These are phyloP conservation scores for Mucor velutinosus DNA, from an alignment of 371 early-diverging fungal species.

Conservation along the genomic window DNA sequence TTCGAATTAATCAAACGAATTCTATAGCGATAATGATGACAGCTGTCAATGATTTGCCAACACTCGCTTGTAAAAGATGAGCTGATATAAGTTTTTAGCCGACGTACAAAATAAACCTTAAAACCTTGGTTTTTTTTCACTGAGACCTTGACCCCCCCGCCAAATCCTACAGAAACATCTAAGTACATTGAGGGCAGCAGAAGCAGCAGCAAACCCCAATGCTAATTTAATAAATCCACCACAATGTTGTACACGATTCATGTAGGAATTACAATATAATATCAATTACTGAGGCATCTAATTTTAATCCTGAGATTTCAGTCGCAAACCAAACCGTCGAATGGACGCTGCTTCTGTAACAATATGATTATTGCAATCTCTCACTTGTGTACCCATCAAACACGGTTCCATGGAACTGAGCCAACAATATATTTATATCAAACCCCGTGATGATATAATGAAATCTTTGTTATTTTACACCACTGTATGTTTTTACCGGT, in stretches of 20 bases:
- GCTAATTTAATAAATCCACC: not conserved
- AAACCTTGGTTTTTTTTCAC: not conserved
- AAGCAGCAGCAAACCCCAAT: not conserved
- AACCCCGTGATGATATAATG: conserved; percentile 5
- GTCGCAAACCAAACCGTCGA: not conserved
- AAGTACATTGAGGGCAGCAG: not conserved
- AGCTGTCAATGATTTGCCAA: not conserved
- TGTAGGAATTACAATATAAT: conserved; percentile 1
- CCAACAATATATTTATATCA: not conserved
- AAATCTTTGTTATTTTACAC: not conserved
- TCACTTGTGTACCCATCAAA: not conserved
- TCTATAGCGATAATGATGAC: not conserved
- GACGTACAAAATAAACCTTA: not conserved
- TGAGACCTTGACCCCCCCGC: not conserved
- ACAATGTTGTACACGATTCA: not conserved
- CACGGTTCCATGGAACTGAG: conserved; percentile 9
- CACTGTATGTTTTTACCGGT: conserved; percentile 8
- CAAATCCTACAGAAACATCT: not conserved
- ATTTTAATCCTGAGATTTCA: not conserved
- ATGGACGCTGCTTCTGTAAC: not conserved
- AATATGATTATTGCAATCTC: not conserved
- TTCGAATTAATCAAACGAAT: not conserved
- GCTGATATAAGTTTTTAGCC: not conserved
- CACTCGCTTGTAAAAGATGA: not conserved
- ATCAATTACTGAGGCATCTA: not conserved